Evolutionary conservation across 805 yeast genomes (phyloP).

Genomic region (Candida ascalaphidarum): DNA sequence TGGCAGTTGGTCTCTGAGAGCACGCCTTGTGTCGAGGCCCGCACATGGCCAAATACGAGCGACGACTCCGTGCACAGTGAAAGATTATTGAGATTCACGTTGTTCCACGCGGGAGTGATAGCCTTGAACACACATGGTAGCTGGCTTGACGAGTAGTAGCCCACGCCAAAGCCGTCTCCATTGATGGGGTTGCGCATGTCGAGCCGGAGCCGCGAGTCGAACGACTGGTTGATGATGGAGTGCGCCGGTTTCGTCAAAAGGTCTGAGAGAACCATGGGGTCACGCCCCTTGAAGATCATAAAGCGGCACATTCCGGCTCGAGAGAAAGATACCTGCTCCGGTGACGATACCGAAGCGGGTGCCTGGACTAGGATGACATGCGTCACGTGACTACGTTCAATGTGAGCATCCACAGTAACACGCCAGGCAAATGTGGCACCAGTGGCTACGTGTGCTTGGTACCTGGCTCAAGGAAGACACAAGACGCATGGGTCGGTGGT

Average conservation of each 20-base stretch:
- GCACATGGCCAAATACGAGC: conserved; percentile 87
- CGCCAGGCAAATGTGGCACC: no score
- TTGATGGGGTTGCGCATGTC: conserved; percentile 90
- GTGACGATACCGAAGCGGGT: no score
- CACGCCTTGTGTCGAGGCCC: conserved; percentile 95
- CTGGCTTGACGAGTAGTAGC: conserved; percentile 57
- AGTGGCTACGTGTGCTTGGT: no score
- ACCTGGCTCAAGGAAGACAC: no score
- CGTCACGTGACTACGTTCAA: no score
- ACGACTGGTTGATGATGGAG: conserved; percentile 92
- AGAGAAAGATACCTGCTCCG: no score
- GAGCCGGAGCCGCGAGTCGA: conserved; percentile 78
- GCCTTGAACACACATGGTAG: conserved; percentile 93
- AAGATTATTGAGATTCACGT: conserved; percentile 75
- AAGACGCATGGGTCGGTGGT: no score
- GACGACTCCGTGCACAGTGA: conserved; percentile 82
- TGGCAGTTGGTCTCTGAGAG: conserved; percentile 94
- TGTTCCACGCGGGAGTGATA: conserved; percentile 98
- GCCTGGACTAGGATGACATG: no score
- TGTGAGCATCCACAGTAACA: no score
- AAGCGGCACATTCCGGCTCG: conserved; percentile 71
- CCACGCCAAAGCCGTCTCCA: conserved; percentile 98
- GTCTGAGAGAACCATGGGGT: conserved; percentile 79
- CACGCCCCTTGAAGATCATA: conserved; percentile 84
- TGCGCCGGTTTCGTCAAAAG: conserved; percentile 92